Percentiles rank a stretch among this genome's conserved stretches.
phyloP scores from a whole-genome alignment of 257 asterid genomes.

The Solanum sejunctum region DNA sequence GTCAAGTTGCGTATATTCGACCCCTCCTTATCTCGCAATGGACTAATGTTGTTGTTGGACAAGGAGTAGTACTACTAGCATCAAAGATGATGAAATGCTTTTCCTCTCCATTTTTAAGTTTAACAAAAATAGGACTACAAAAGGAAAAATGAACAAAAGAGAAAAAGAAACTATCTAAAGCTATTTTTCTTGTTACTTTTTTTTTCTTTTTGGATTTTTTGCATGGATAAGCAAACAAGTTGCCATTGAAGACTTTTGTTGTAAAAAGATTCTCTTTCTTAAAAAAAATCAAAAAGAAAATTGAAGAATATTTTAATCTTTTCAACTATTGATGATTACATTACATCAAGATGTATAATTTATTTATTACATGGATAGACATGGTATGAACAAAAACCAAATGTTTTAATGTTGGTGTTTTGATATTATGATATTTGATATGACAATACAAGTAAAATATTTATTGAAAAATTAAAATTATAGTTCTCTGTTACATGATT shows the following conservation, averaged over 20 bases:
- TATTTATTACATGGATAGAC: not conserved
- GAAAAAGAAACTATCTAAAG: not conserved
- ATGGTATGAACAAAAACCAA: not conserved
- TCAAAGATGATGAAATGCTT: not conserved
- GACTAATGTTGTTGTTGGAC: too few relatives aligned
- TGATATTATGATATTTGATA: not conserved
- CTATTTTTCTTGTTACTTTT: not conserved
- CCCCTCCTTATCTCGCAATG: too few relatives aligned
- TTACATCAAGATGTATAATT: not conserved
- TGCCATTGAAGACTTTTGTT: not conserved
- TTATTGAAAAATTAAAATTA: not conserved
- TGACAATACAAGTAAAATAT: not conserved
- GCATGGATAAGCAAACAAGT: not conserved
- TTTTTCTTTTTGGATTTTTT: not conserved
- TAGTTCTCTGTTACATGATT: rapidly evolving
- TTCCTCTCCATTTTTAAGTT: not conserved
- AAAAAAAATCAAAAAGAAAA: not conserved
- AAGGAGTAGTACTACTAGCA: too few relatives aligned
- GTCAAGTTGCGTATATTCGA: too few relatives aligned
- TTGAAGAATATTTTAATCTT: not conserved
- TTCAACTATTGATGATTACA: not conserved
- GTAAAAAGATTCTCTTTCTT: not conserved
- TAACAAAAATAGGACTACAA: not conserved
- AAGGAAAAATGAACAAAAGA: not conserved
- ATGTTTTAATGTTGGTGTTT: not conserved